phyloP scores from a whole-genome alignment of 495 filamentous ascomycete genomes.

The Penicillium macrosclerotiorum region DNA sequence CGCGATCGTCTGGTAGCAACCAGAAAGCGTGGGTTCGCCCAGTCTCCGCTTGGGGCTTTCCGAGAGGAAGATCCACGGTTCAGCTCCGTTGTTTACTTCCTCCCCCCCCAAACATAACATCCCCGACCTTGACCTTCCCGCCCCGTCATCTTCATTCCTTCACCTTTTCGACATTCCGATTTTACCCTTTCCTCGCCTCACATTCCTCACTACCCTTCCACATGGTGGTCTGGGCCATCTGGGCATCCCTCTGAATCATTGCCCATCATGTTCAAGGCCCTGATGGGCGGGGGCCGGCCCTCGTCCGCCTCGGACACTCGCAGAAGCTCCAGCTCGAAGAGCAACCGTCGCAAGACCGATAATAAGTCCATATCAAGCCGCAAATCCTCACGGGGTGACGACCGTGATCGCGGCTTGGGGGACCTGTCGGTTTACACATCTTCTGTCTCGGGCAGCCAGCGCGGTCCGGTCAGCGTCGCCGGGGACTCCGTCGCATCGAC shows the following conservation, averaged over 20 bases:
- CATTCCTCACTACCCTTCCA: conserved; percentile 25
- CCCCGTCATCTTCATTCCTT: conserved; percentile 2
- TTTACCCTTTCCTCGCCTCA: conserved; percentile 3
- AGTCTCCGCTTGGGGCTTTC: conserved; percentile 12
- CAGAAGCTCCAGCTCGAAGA: conserved; percentile 36
- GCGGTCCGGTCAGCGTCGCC: conserved; percentile 36
- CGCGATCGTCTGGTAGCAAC: conserved; percentile 33
- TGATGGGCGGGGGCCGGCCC: conserved; percentile 44
- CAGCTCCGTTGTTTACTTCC: conserved; percentile 37
- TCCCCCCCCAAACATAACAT: conserved; percentile 29
- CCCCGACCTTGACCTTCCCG: conserved; percentile 4
- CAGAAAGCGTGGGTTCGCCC: conserved; percentile 6
- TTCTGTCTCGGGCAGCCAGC: conserved; percentile 36
- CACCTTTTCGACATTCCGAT: conserved; percentile 9
- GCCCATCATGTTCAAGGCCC: conserved; percentile 48
- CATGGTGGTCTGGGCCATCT: conserved; percentile 32
- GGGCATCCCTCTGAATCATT: conserved; percentile 25
- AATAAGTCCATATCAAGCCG: conserved; percentile 43
- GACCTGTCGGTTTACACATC: conserved; percentile 38
- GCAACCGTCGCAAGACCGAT: conserved; percentile 33
- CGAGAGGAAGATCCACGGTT: conserved; percentile 38
- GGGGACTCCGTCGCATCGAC: conserved; percentile 51
- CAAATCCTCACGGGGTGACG: conserved; percentile 54
- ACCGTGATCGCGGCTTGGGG: conserved; percentile 50
- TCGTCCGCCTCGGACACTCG: conserved; percentile 38